Percentiles rank a stretch among this genome's conserved stretches.
Evolutionary conservation across 805 yeast species (phyloP).

Genomic region (Debaryomyces hansenii): DNA sequence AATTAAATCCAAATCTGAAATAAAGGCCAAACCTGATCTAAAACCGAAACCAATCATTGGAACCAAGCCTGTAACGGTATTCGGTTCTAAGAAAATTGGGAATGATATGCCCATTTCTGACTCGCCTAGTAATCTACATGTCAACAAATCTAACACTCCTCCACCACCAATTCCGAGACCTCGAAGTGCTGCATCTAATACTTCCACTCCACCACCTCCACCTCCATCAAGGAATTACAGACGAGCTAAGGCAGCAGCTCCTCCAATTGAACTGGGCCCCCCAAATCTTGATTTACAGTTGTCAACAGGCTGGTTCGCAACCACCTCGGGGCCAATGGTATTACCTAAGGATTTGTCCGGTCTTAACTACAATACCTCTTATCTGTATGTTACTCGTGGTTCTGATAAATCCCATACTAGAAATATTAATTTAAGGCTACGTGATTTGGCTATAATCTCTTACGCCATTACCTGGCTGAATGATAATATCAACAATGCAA

Average conservation of each 20-base stretch:
- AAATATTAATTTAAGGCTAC: slow-evolving; percentile 35
- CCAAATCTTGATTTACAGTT: slow-evolving; percentile 46
- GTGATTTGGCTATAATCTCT: slow-evolving; percentile 40
- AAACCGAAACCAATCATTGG: slow-evolving; percentile 7
- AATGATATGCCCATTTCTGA: not conserved
- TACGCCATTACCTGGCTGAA: slow-evolving; percentile 43
- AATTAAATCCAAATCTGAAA: slow-evolving; percentile 4
- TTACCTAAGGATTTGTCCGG: slow-evolving; percentile 43
- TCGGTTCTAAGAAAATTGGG: not conserved
- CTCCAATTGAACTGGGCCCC: slow-evolving; percentile 16
- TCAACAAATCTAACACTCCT: too few species aligned
- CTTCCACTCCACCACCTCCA: slow-evolving; percentile 22
- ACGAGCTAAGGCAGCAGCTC: slow-evolving; percentile 10
- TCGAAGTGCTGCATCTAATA: not conserved
- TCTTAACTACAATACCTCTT: slow-evolving; percentile 28
- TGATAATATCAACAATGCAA: slow-evolving; percentile 16
- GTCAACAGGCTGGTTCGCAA: slow-evolving; percentile 47
- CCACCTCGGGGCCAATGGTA: slow-evolving; percentile 16
- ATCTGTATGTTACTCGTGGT: slow-evolving; percentile 13
- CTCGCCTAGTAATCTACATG: not conserved
- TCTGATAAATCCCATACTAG: slow-evolving; percentile 18
- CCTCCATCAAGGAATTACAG: slow-evolving; percentile 28
- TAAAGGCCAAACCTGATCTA: slow-evolving; percentile 7
- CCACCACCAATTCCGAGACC: not conserved
- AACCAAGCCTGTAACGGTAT: slow-evolving; percentile 1